These are phyloP conservation scores for Pyrenula massariospora DNA, from an alignment of 495 filamentous ascomycete species.

Conservation along the genomic window DNA sequence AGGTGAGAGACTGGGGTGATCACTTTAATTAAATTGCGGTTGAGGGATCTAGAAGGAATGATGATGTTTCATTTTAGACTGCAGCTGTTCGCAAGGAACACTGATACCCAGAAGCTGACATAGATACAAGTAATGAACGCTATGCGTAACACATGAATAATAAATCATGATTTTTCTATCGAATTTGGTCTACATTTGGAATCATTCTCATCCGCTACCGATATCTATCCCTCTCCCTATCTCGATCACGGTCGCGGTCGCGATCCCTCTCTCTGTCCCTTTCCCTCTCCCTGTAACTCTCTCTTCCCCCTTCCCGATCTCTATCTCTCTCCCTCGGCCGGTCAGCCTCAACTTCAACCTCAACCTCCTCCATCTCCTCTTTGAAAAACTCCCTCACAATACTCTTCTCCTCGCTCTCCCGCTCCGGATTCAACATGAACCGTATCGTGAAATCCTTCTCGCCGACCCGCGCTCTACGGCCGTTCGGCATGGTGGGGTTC, in stretches of 20 bases:
- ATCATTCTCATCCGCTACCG: too few species aligned
- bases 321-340: constrained; percentile 23
- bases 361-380: constrained; percentile 67
- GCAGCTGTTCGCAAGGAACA: too few species aligned
- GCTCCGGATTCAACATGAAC: constrained; percentile 77
- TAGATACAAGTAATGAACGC: too few species aligned
- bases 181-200: too few species aligned
- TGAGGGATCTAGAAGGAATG: background rate
- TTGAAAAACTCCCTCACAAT: constrained; percentile 56
- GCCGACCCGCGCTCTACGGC: constrained; percentile 30
- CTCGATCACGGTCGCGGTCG: background rate
- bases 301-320: constrained; percentile 21
- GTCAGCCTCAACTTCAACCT: constrained; percentile 34
- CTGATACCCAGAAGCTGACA: too few species aligned
- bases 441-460: constrained; percentile 68
- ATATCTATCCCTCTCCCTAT: background rate
- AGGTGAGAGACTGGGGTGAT: constrained; percentile 26
- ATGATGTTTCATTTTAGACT: background rate
- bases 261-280: constrained; percentile 26
- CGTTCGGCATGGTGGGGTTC: constrained; percentile 15
- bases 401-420: constrained; percentile 59
- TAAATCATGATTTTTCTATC: too few species aligned
- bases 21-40: constrained; percentile 8
- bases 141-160: too few species aligned
- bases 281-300: constrained; percentile 35